Conservation (phyloP, 805 yeast species). For the Candida yuanshanica region DNA sequence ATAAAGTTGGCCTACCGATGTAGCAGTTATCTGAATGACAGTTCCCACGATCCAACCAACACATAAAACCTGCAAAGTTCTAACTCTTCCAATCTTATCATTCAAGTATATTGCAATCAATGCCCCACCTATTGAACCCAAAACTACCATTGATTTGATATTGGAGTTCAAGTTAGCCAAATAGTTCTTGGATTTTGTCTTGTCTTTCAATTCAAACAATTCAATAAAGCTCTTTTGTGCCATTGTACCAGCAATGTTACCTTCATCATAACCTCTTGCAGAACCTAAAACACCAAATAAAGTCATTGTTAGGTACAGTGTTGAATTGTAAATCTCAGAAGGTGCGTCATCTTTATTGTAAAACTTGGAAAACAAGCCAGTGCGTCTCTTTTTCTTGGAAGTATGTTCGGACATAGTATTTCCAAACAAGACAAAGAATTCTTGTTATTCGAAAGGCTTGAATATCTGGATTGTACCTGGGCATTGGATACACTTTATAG, state of each 20-base stretch:
- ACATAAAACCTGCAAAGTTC: constrained; percentile 40
- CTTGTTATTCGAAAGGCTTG: too few relatives aligned
- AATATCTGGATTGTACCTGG: too few relatives aligned
- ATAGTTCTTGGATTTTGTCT: constrained; percentile 27
- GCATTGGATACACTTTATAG: too few relatives aligned
- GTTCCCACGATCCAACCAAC: constrained; percentile 40
- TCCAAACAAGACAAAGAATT: too few relatives aligned
- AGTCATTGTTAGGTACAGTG: constrained; percentile 38
- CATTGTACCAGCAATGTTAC: constrained; percentile 40
- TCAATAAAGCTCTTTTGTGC: constrained; percentile 37
- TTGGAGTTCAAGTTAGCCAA: constrained; percentile 46
- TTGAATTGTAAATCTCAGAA: constrained; percentile 40
- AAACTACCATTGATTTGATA: constrained; percentile 53
- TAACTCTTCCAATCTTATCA: constrained; percentile 47
- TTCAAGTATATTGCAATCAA: constrained; percentile 41
- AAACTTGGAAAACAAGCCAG: constrained; percentile 8
- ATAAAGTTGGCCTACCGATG: constrained; percentile 42
- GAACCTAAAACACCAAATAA: constrained; percentile 52
- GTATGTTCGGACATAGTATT: too few relatives aligned
- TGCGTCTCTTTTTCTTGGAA: too few relatives aligned
- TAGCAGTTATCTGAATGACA: constrained; percentile 43
- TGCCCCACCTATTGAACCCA: constrained; percentile 52
- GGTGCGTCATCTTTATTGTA: constrained; percentile 27
- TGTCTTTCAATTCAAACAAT: constrained; percentile 40
- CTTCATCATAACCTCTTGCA: constrained; percentile 57